Base-by-base conservation (phyloP, 257 asterid species). In the Forsythia viridissima region DNA sequence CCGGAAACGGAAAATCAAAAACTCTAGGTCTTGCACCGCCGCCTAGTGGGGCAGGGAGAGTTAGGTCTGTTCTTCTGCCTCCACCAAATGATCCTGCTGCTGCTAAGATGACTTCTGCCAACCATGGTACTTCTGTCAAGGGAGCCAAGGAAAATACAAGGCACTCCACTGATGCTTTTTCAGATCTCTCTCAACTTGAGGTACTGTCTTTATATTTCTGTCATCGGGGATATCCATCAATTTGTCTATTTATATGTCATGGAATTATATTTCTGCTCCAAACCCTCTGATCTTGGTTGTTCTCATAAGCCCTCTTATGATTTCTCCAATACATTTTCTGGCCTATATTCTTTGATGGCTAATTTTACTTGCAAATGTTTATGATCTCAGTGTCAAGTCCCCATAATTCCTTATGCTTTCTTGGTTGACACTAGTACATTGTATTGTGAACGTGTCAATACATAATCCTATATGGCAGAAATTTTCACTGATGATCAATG, bases 41-140 rank as follows among this genome's bases (percentile, higher is more conserved):
- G 0, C 97, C 98, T 24, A 83, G 82, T 63, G 97, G 89, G 18
- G 86, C 88, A 7, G 83, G 66, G 70, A 93, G 89, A 85, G 86
- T 93, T 76, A 89, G 97, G 86, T 90, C 97, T 74, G 91, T 97
- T 76, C 97, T 95, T 81, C 98, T 96, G 51, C 99, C 97, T 36
- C 99, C 98, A 36, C 98, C 99, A 51, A 89, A 93, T 82, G 98
- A 91, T 84, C 86, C 90, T 59, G 96, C 80, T 70, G 83, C 81
- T 75, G 87, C 88, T 74, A 88, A 91, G 81, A 84, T 30, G 1
- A 30, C 34, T 30, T 30, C 34, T 30, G 34, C 34, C 34, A 30
- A 30, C 34, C 34, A 30, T 30, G 34, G 34, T 30, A 30, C 76
- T 81, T 79, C 84, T 81, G 70, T 57, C 20, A 83, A 84, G 80